Conservation (phyloP, 2,329 filamentous ascomycete genomes). For the Emergomyces pasteurianus region DNA sequence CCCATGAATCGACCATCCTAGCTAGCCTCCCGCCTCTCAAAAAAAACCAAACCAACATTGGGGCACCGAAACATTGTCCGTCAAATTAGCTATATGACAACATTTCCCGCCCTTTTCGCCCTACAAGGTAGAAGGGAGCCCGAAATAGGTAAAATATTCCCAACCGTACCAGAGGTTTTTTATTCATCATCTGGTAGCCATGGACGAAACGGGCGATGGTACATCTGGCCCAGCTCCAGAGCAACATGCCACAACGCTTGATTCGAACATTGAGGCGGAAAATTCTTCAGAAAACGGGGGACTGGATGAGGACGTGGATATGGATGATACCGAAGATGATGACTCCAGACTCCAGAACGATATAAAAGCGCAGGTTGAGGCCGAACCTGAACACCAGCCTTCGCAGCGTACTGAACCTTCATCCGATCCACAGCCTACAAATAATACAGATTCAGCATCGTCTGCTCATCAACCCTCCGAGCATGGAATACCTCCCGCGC, state of each 20-base stretch:
- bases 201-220: neutral
- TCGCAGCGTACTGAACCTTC: neutral
- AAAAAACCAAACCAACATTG: no score
- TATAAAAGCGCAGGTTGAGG: conserved; percentile 12
- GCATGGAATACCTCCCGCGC: neutral
- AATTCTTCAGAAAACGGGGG: neutral
- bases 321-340: conserved; percentile 6
- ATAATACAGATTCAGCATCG: neutral
- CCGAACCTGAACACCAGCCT: conserved; percentile 1
- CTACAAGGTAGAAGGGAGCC: no score
- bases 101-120: neutral
- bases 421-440: neutral
- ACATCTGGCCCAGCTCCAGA: neutral
- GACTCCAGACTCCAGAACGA: conserved; percentile 11
- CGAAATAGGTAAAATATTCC: neutral
- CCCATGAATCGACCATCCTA: neutral
- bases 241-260: neutral
- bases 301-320: neutral
- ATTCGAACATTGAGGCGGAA: neutral
- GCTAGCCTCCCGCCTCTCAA: neutral
- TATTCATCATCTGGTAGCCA: neutral
- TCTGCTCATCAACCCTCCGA: neutral
- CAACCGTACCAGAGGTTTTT: neutral
- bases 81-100: no score
- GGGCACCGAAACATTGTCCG: no score